Base-by-base conservation (phyloP, 164 flowering plant genomes). In the Magnolia changhungtana region DNA sequence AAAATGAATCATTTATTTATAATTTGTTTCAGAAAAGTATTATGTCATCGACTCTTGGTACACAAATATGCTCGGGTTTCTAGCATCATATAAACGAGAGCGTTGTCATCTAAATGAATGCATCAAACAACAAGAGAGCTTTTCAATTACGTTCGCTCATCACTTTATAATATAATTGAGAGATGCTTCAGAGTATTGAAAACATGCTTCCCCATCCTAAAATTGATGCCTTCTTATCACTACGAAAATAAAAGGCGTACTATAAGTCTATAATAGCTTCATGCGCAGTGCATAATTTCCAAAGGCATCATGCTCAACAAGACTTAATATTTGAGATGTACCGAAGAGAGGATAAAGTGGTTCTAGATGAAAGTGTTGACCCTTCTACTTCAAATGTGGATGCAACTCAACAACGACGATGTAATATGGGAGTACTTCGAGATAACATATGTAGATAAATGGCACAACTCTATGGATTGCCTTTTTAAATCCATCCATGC, bases 71-170 rank as follows among this genome's bases (percentile, higher is more conserved):
- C 23, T 58, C 2, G 2, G 73, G 19, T 71, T 49, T 71, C 19
- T 71, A 13, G 73, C 63, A n/a, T 58, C 73, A 71, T 71, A 71
- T 71, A 49, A n/a, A 18, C 16, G 73, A 50, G 73, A 45, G 19
- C 55, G 59, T 24, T 21, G 21, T 11, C 73, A 71, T 71, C 59
- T 71, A 1, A 71, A 71, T 3, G 73, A 71, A n/a, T 50, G 49
- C 73, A 59, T 45, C 58, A 1, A 45, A 45, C 11, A 19, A 58
- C 55, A 50, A 71, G 23, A 21, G 63, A 71, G 58, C 19, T 49
- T 45, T 69, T 69, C 52, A 69, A 69, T 31, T 50, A 49, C 45
- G 72, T 51, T 18, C 49, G 49, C 49, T 49, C 59, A 49, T 71
- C 73, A 13, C 11, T 71, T 7, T 58, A 27, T 49, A 71, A 71